Evolutionary conservation across 495 filamentous ascomycete genomes (phyloP), one percentile per base, ranked within the genome.

Genomic region (Achaetomiella virescens): DNA sequence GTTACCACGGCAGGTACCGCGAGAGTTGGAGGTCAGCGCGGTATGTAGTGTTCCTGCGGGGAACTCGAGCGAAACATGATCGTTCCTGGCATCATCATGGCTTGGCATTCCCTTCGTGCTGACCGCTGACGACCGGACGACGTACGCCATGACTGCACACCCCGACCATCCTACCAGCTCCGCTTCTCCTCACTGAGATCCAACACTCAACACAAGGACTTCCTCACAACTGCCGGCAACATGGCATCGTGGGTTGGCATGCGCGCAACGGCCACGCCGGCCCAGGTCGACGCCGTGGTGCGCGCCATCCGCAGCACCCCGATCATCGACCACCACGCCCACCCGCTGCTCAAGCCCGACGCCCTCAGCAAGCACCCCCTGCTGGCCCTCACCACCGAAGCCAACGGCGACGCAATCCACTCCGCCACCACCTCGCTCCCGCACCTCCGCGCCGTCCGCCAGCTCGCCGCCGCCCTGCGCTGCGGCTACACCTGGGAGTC

Each of bases 251-350:
- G 65, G 65, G 65, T 70, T 41, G 67, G 67, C 35, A 54, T 57
- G 37, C 65, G 63, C 27, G 60, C 67, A 14, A 61, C 60, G 17
- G 62, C 61, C 21, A 70, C 64, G 33, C 60, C 63, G 22, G 40
- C 62, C 15, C 64, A 71, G 45, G 36, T 73, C 11, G 64, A 65
- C 18, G 44, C 64, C 53, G 67, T 77, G 27, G 62, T 63, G 15
- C 66, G 63, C 10, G 75, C 70, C 44, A 83, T 93, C 46, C 77
- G 80, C 55, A 76, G 62, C 15, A 88, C 84, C 35, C 89, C 91
- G 0, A 79, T 92, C 59, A 91, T 96, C 64, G 91, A 96, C 66
- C 84, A 92, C 65, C 91, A 96, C 72, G 89, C 87, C 36, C 90
- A 96, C 65, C 90, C 76, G 15, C 70, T 81, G 1, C 71, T 80